Base-by-base conservation (phyloP, 805 yeast genomes). In the Lachancea mirantina region DNA sequence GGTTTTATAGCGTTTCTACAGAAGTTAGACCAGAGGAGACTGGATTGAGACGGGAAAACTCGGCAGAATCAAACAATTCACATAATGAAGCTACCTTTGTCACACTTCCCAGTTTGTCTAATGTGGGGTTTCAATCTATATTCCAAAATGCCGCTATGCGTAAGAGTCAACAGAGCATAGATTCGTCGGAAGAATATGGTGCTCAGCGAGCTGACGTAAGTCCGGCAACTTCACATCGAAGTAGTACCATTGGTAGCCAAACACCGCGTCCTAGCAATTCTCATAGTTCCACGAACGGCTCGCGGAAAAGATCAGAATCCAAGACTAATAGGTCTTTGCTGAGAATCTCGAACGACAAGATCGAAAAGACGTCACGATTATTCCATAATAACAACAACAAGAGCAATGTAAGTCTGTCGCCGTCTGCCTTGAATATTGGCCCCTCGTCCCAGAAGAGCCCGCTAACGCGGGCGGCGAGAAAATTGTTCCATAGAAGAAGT, bases 11-110 rank as follows among this genome's bases (percentile, higher is more conserved):
- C 39, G 39, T 53, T 11, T 48, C 59, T 8, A 52, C 59, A 7
- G 55, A 47, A 21, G 45, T 53, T 23, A 42, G 53, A 7, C 58
- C 60, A 4, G 59, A 55, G 24, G 47, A 52, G 3, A 35, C 53
- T 14, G 38, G 14, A 14, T 24, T 28, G 4, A 18, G n/a, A 7
- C 32, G 20, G 11, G 19, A 33, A 14, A 22, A 11, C 7, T 11
- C n/a, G 2, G 25, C n/a, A n/a, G 4, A 15, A 14, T 20, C 11
- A 9, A 11, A 14, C 22, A 10, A 14, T 14, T 13, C 11, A 26
- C 27, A 26, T 17, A 17, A 21, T 8, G n/a, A 3, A 11, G 26
- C 13, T 11, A 30, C 39, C 6, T 38, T 40, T 11, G 42, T 35
- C 19, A 28, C 34, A 23, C 36, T 34, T 14, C 40, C 52, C 8